Base-by-base conservation (phyloP, 768 basidiomycete species). In the Pisolithus orientalis region DNA sequence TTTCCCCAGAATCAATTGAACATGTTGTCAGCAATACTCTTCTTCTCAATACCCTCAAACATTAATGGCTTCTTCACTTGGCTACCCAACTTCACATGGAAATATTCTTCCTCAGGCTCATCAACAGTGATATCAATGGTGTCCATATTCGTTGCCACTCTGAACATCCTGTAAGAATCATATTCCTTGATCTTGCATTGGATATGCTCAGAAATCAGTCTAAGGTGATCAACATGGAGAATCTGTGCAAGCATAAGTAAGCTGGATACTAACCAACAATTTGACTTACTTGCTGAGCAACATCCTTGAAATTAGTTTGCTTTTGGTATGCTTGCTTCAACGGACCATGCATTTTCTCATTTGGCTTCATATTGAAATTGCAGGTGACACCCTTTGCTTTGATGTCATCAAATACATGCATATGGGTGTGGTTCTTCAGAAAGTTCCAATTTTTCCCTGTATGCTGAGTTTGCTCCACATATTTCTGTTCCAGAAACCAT, bases 231-330 rank as follows among this genome's bases (percentile, higher is more conserved):
- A 13, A 42, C 29, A 14, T 17, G 42, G 16, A 53, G 44, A 25
- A 53, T 53, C 48, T 53, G 34, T 14, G 27, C 39, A 39, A 29
- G 16, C 17, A 44, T 31, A 34, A 54, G 29, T 29, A 17, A 21
- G 28, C 14, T 24, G 51, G 39, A 31, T n/a, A 25, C 50, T 28
- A 17, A 69, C 21, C 21, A 21, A 21, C 21, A 21, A 21, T 21
- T 65, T 6, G n/a, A 46, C 56, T 27, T 32, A 71, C 71, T 62
- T 72, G 71, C 0, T 44, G 39, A 0, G 60, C 68, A 25, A 21
- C 21, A 2, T 21, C 21, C 21, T 21, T 21, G 21, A 21, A 21
- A 21, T 21, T 21, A 21, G 21, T 69, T 10, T 57, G 55, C 1
- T 17, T 37, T 9, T 54, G 57, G 37, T 70, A 72, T 7, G 48